Evolutionary conservation across 2,329 filamentous ascomycete species (phyloP).

Genomic region (Lecanicillium sp.): DNA sequence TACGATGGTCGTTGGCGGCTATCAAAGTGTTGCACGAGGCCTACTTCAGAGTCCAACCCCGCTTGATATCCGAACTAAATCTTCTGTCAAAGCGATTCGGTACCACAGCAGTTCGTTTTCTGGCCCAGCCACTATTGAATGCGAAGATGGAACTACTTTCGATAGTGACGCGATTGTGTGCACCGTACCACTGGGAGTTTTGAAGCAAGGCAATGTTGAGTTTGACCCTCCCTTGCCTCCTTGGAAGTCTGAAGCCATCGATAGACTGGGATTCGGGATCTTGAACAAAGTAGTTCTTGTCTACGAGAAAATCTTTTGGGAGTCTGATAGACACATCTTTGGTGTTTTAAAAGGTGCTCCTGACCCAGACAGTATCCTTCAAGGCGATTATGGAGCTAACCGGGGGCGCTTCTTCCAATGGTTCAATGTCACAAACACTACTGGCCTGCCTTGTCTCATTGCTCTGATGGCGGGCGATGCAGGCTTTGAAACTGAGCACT

Average conservation of each 20-base stretch:
- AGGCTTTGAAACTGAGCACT: conserved; percentile 76
- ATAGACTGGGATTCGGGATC: conserved; percentile 81
- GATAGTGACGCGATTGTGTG: conserved; percentile 88
- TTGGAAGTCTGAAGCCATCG: conserved; percentile 76
- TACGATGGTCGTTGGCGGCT: conserved; percentile 87
- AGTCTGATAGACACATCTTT: conserved; percentile 83
- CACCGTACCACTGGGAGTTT: conserved; percentile 80
- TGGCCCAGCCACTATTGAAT: conserved; percentile 56
- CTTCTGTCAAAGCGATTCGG: conserved; percentile 61
- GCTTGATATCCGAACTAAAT: conserved; percentile 68
- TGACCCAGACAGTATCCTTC: conserved; percentile 61
- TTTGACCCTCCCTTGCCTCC: conserved; percentile 86
- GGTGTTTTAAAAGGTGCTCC: conserved; percentile 74
- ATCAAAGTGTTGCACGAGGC: conserved; percentile 86
- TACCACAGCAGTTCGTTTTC: conserved; percentile 44
- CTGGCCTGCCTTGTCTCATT: conserved; percentile 78
- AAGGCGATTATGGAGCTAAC: conserved; percentile 68
- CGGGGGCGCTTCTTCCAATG: conserved; percentile 95
- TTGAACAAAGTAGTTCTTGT: conserved; percentile 93
- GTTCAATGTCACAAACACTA: conserved; percentile 90
- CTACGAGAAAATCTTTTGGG: conserved; percentile 87
- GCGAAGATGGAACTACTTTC: conserved; percentile 66
- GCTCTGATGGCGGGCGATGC: conserved; percentile 95
- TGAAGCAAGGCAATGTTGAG: conserved; percentile 73
- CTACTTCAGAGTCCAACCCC: conserved; percentile 68